phyloP scores from a whole-genome alignment of 805 yeast species.

The Starmerella stellata region DNA sequence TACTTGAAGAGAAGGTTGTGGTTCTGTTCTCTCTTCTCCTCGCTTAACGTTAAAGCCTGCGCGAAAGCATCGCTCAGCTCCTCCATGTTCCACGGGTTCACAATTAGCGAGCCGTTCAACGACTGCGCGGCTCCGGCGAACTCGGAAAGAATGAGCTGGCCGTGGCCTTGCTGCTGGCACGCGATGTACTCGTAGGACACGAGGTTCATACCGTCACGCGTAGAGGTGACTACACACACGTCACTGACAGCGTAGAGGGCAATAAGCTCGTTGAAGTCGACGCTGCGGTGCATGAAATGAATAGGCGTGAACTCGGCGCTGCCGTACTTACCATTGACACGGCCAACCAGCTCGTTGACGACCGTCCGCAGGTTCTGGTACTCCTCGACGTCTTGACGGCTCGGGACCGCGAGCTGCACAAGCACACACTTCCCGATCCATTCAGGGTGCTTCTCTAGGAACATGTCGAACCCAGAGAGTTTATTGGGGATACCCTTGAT shows the following conservation, averaged over 20 bases:
- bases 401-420: constrained; percentile 94
- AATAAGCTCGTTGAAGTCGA: constrained; percentile 79
- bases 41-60: constrained; percentile 71
- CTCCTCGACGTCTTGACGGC: constrained; percentile 95
- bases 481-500: constrained; percentile 98
- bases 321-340: constrained; percentile 91
- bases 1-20: constrained; percentile 72
- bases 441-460: constrained; percentile 81
- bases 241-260: constrained; percentile 73
- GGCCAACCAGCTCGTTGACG: constrained; percentile 88
- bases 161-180: constrained; percentile 72
- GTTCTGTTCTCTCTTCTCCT: constrained; percentile 59
- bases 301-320: constrained; percentile 95
- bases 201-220: constrained; percentile 96
- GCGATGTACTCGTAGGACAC: constrained; percentile 95
- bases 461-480: constrained; percentile 87
- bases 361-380: constrained; percentile 84
- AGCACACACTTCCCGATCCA: constrained; percentile 95
- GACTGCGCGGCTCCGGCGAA: constrained; percentile 99
- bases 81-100: constrained; percentile 97
- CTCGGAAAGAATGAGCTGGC: constrained; percentile 75
- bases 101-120: constrained; percentile 78
- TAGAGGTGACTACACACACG: constrained; percentile 80
- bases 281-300: constrained; percentile 84
- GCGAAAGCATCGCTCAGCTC: constrained; percentile 72